Percentiles rank a stretch among this genome's conserved stretches.
These are phyloP conservation scores for Rhizopus stolonifer DNA, from an alignment of 371 early-diverging fungal genomes.

Conservation along the genomic window DNA sequence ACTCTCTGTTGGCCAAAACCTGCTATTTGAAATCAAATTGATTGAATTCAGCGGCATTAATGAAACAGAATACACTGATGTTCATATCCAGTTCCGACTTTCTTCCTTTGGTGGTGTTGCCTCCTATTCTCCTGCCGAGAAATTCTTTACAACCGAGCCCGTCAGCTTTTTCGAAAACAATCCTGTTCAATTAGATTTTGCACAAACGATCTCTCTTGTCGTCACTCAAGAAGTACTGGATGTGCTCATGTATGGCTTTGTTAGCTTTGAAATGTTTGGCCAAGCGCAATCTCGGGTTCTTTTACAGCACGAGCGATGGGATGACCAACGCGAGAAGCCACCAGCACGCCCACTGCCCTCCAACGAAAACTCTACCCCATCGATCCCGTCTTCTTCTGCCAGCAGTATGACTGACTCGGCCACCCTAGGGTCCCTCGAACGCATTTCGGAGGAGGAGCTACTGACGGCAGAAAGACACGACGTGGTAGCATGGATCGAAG, in stretches of 20 bases:
- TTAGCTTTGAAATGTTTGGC: constrained; percentile 71
- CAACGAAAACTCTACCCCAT: constrained; percentile 13
- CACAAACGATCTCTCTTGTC: constrained; percentile 59
- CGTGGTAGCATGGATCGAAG: constrained; percentile 65
- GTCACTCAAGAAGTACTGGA: constrained; percentile 49
- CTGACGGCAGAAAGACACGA: constrained; percentile 70
- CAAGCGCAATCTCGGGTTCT: constrained; percentile 52
- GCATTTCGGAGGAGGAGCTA: constrained; percentile 67
- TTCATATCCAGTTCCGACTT: constrained; percentile 79
- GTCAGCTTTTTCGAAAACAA: constrained; percentile 53
- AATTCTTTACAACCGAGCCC: constrained; percentile 70
- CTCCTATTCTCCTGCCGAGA: constrained; percentile 48
- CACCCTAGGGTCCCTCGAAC: constrained; percentile 33
- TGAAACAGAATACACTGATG: constrained; percentile 70
- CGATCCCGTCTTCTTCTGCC: constrained; percentile 20
- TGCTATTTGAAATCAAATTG: constrained; percentile 74
- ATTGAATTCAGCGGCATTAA: constrained; percentile 66
- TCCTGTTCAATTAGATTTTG: constrained; percentile 58
- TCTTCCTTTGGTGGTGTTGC: constrained; percentile 60
- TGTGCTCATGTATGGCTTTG: constrained; percentile 34
- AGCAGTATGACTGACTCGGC: constrained; percentile 18
- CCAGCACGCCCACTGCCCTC: constrained; percentile 6
- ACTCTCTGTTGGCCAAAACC: constrained; percentile 48
- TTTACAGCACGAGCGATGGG: constrained; percentile 63
- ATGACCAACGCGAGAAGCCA: constrained; percentile 50